Conservation (phyloP, 345 rosid species). For the Camelina hispida region DNA sequence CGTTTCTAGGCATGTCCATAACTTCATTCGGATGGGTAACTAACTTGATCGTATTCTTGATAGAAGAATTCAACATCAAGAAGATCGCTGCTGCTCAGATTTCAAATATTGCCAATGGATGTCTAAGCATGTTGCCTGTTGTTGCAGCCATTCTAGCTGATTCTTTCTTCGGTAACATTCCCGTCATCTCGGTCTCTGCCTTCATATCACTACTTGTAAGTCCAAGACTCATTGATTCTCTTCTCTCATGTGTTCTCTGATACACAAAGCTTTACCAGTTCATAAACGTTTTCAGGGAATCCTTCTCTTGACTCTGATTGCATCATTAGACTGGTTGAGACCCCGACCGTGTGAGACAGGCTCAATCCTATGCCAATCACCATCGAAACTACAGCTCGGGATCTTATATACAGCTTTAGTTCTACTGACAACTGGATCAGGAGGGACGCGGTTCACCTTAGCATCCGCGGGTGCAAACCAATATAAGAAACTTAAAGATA, state of each 20-base stretch:
- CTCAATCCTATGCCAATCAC: not conserved
- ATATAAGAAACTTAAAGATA: not conserved
- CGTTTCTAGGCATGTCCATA: not conserved
- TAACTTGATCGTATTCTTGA: not conserved
- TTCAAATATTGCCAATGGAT: not conserved
- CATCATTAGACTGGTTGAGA: not conserved
- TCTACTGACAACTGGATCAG: not conserved
- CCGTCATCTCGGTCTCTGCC: not conserved
- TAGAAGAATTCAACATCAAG: not conserved
- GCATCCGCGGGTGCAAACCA: not conserved
- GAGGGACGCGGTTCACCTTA: not conserved
- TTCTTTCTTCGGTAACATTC: not conserved
- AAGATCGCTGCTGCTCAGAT: not conserved
- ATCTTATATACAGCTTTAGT: not conserved
- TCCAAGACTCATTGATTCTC: not conserved
- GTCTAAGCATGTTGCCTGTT: not conserved
- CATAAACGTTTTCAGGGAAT: not conserved
- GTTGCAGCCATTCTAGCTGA: not conserved
- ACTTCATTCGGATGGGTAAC: not conserved
- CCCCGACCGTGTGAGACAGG: not conserved
- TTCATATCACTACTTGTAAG: not conserved
- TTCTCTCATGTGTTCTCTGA: not conserved
- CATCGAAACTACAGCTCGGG: not conserved
- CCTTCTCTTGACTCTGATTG: not conserved
- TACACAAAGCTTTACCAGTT: not conserved